Base-by-base conservation (phyloP, 805 yeast species). In the Pichia deserticola region DNA sequence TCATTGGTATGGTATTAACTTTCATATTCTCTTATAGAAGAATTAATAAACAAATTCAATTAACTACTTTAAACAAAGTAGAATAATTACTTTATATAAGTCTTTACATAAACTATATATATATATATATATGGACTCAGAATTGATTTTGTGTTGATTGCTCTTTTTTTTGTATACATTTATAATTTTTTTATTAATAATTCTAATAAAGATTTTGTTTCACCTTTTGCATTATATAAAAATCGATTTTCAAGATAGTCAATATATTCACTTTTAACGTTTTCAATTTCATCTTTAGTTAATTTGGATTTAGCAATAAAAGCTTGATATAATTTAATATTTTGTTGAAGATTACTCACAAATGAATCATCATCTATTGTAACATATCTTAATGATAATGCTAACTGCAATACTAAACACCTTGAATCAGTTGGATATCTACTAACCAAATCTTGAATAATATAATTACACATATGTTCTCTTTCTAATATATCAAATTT, bases 311-410 rank as follows among this genome's bases (percentile, higher is more conserved):
- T 54, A 62, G 50, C 29, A 54, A 76, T 73, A 64, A 67, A 65
- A 15, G 88, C 84, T 54, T 78, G 70, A 61, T 79, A 87, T 60
- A 82, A 80, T 61, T 84, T 86, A 40, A 89, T 85, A 20, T 89
- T 74, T 27, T 75, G 72, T 66, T 86, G 88, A 59, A 90, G 73
- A 45, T 70, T 65, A 45, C 75, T 81, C 20, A 86, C 79, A 59
- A 85, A 79, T 9, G 33, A 11, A 5, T 73, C 67, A 50, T 70
- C 67, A 5, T 63, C 63, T 5, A 73, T 57, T 0, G 59, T 52
- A 50, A 72, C 61, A 56, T 75, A 77, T 62, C 95, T 79, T 34
- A 89, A 69, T 7, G 92, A 84, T 51, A 87, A 66, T 2, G 84
- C 77, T 45, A 86, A 71, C 62, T 84, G 92, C 35, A 76, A 52